These are phyloP conservation scores for Salix viminalis DNA, from an alignment of 345 rosid species.

Conservation along the genomic window DNA sequence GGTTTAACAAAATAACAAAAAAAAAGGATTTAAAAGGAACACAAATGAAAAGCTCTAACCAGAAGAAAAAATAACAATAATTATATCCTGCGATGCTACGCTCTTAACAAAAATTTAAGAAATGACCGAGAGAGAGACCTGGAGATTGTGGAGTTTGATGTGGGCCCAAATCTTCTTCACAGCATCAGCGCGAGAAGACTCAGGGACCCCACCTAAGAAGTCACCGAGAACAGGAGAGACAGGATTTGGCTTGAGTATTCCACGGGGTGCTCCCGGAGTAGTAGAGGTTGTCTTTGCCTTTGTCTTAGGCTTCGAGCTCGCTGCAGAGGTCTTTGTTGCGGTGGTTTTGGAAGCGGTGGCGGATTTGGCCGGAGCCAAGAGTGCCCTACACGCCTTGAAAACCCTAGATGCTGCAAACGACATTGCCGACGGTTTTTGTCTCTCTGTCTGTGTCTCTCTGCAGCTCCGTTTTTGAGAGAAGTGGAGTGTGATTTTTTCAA, in stretches of 20 bases:
- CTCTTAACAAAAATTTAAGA: neutral
- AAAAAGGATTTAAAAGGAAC: neutral
- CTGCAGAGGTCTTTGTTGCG: neutral
- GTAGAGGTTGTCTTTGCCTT: neutral
- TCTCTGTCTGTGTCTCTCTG: neutral
- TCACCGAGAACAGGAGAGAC: slow-evolving; percentile 62
- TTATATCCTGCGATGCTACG: neutral
- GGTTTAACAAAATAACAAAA: too few species aligned
- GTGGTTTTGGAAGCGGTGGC: neutral
- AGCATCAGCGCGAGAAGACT: slow-evolving; percentile 60
- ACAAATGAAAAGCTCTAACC: neutral
- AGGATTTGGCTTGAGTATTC: slow-evolving; percentile 48
- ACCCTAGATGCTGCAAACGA: slow-evolving; percentile 45
- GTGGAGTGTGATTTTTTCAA: too few species aligned
- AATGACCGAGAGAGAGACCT: slow-evolving; percentile 39
- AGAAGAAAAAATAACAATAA: neutral
- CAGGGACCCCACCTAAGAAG: slow-evolving; percentile 62
- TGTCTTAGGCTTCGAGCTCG: slow-evolving; percentile 29
- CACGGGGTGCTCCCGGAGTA: slow-evolving; percentile 24
- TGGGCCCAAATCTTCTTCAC: slow-evolving; percentile 74
- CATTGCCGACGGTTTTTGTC: neutral
- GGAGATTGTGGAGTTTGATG: slow-evolving; percentile 68
- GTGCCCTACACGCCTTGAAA: slow-evolving; percentile 54
- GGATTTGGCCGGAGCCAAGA: slow-evolving; percentile 49
- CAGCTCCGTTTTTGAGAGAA: too few species aligned